These are phyloP conservation scores for Yamadazyma triangularis DNA, from an alignment of 1,139 yeast genomes.

Conservation along the genomic window DNA sequence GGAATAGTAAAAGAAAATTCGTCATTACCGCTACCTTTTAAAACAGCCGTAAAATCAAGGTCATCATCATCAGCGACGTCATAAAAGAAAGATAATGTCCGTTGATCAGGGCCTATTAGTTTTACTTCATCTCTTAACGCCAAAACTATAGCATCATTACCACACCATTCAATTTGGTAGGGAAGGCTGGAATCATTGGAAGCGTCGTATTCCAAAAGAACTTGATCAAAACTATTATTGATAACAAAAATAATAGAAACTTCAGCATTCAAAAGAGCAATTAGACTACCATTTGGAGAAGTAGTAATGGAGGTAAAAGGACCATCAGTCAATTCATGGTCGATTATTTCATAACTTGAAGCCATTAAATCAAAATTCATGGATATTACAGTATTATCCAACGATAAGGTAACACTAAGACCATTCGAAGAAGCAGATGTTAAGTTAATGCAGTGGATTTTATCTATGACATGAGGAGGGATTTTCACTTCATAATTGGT, in stretches of 20 bases:
- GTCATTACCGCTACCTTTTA: slow-evolving; percentile 17
- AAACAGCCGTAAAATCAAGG: slow-evolving; percentile 26
- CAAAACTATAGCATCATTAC: slow-evolving; percentile 71
- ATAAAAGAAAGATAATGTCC: slow-evolving; percentile 45
- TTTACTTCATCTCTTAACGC: slow-evolving; percentile 61
- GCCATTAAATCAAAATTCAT: slow-evolving; percentile 22
- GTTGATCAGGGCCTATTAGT: slow-evolving; percentile 70
- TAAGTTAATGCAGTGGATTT: slow-evolving; percentile 14
- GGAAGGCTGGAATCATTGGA: slow-evolving; percentile 33
- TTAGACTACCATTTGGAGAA: slow-evolving; percentile 59
- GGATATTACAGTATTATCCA: slow-evolving; percentile 25
- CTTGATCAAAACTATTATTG: slow-evolving; percentile 46
- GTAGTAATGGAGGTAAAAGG: slow-evolving; percentile 50
- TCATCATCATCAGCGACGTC: slow-evolving; percentile 34
- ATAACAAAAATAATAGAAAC: slow-evolving; percentile 49
- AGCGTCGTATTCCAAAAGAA: slow-evolving; percentile 49
- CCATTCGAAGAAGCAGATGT: slow-evolving; percentile 7
- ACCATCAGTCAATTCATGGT: slow-evolving; percentile 48
- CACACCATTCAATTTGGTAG: slow-evolving; percentile 71
- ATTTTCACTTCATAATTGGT: slow-evolving; percentile 26
- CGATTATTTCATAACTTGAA: slow-evolving; percentile 22
- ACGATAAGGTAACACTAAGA: slow-evolving; percentile 23
- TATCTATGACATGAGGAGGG: slow-evolving; percentile 12
- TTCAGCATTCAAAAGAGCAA: slow-evolving; percentile 50
- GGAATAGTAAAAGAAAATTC: slow-evolving; percentile 33